Base-by-base conservation (phyloP, 2,329 filamentous ascomycete species). In the Knufia fluminis region DNA sequence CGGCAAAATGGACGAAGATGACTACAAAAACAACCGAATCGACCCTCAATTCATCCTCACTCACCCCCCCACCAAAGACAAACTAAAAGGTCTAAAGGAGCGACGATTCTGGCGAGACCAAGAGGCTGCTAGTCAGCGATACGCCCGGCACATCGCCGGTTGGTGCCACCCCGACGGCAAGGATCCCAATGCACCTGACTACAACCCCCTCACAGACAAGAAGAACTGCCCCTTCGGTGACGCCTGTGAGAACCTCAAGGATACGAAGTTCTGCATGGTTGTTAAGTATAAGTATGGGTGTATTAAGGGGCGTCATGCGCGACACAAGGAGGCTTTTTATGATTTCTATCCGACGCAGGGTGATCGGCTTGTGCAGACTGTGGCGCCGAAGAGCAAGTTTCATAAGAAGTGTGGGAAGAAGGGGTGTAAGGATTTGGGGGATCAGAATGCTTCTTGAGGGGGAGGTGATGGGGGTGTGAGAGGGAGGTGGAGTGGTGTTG, bases 371-470 rank as follows among this genome's bases (percentile, higher is more conserved):
- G 39, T 24, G 9, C 39, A 42, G 39, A 7, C n/a, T n/a, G 22
- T 20, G 16, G 17, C 39, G 6, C 9, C 39, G 39, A 42, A 42
- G 22, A 9, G 8, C 4, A 42, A 42, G 39, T 42, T 42, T 22
- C 39, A 42, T n/a, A 42, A 42, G 39, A 42, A 24, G 22, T 42
- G 39, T n/a, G 22, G 19, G 4, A 42, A 24, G 22, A n/a, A n/a
- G n/a, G n/a, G n/a, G n/a, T n/a, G n/a, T n/a, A n/a, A n/a, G n/a
- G n/a, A n/a, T n/a, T n/a, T n/a, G n/a, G n/a, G n/a, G n/a, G n/a
- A n/a, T n/a, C n/a, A n/a, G n/a, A n/a, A n/a, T n/a, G n/a, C n/a
- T n/a, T n/a, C n/a, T n/a, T n/a, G n/a, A n/a, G n/a, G n/a, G n/a
- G n/a, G n/a, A n/a, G n/a, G n/a, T n/a, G n/a, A n/a, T n/a, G n/a